Evolutionary conservation across 257 asterid species (phyloP), one percentile per base, ranked within the genome.

Genomic region (Knoxia roxburghii): DNA sequence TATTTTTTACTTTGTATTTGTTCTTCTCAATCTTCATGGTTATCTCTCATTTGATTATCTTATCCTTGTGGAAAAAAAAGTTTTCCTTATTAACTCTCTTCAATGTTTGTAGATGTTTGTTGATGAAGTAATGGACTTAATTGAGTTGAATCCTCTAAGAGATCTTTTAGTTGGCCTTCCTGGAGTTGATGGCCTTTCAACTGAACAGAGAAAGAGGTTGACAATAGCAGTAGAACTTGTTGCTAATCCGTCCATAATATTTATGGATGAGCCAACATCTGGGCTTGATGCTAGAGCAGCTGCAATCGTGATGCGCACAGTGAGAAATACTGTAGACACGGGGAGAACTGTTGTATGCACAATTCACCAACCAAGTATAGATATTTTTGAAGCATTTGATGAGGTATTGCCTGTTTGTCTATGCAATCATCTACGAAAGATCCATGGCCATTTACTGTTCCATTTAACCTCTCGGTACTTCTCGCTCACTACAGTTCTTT

Each of bases 281-380:
- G 90, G 95, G 0, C 96, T 90, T 30, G 97, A 90, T 76, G 97
- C 97, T 60, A 77, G 96, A 75, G 95, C 97, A 61, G 97, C 97
- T 35, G 97, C 97, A 8, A 88, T 90, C 46, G 95, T 90, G 73
- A 90, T 87, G 97, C 75, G 96, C 27, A 69, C 96, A 7, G 95
- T 90, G 18, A 83, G 97, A 23, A 90, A 90, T 82, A 90, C 97
- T 0, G 97, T 90, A 0, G 97, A 87, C 61, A 90, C 97, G 0
- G 97, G 97, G 18, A 79, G 96, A 64, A 88, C 96, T 8, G 95
- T 90, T 26, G 96, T 90, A 58, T 90, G 97, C 80, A 90, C 97
- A 6, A 90, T 90, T 68, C 97, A 90, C 72, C 97, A 90, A 39
- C 96, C 96, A 0, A 90, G 96, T 83, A 87, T 88, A 35, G 96